A percentile compares a stretch with the other conserved stretches of the same genome.
Conservation (phyloP, 2,329 filamentous ascomycete genomes). For the Aspergillus alliaceus region DNA sequence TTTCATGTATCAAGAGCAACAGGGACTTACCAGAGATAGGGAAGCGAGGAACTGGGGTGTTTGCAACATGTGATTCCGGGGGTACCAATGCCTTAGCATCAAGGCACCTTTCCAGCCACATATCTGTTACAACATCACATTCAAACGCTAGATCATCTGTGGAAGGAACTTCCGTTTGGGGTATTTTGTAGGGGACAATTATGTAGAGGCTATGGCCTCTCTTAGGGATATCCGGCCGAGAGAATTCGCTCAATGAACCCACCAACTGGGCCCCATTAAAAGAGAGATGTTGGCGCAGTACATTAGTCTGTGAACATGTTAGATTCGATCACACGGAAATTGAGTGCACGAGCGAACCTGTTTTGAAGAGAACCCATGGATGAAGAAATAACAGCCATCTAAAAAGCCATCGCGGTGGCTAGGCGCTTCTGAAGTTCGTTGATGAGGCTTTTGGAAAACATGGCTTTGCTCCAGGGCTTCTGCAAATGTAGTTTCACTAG, state of each 20-base stretch:
- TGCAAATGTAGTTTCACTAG: constrained; percentile 36
- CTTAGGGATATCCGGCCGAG: constrained; percentile 33
- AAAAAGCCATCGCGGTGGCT: constrained; percentile 52
- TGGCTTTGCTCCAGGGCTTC: constrained; percentile 21
- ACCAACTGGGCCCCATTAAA: constrained; percentile 44
- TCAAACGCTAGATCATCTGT: constrained; percentile 43
- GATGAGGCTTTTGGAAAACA: constrained; percentile 5
- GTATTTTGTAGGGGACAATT: constrained; percentile 41
- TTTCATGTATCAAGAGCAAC: too few species aligned
- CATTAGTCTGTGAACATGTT: constrained; percentile 26
- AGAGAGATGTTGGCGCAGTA: constrained; percentile 42
- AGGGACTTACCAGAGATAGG: constrained; percentile 50
- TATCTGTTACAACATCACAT: constrained; percentile 71
- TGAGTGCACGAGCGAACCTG: constrained; percentile 49
- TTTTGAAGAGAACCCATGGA: constrained; percentile 59
- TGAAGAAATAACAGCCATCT: constrained; percentile 56
- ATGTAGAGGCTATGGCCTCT: constrained; percentile 36
- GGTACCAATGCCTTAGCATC: constrained; percentile 71
- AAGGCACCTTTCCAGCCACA: constrained; percentile 89
- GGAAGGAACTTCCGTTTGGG: constrained; percentile 34
- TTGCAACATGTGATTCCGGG: constrained; percentile 69
- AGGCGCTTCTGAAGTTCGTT: constrained; percentile 11
- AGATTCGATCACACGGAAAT: constrained; percentile 9
- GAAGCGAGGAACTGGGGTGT: constrained; percentile 71
- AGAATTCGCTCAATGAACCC: constrained; percentile 34